Base-by-base conservation (phyloP, 768 basidiomycete genomes). In the Pholiota conissans region DNA sequence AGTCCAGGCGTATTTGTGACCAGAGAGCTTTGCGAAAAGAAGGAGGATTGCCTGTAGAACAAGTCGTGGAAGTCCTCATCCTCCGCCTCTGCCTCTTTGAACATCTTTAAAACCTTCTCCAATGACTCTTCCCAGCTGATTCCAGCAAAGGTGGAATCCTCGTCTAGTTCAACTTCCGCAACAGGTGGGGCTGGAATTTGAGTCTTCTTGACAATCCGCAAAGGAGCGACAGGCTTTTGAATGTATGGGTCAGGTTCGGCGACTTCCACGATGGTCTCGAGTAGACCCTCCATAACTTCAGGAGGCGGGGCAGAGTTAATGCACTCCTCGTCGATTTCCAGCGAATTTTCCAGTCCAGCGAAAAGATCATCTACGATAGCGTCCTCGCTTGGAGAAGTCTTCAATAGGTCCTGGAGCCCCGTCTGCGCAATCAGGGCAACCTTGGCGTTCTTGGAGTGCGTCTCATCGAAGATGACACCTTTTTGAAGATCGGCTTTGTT, bases 21-120 rank as follows among this genome's bases (percentile, higher is more conserved):
- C 8, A 49, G 34, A 34, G 61, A 63, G 10, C 49, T 55, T 34
- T 59, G 39, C 11, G 59, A 60, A 22, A 55, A 55, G 35, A 37
- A 51, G 20, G 50, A 52, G 13, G 49, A 54, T 46, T 59, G 56
- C 32, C 56, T 48, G 28, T 52, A 60, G 40, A 63, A 56, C 13
- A 64, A 13, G 20, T 58, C 56, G 16, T 42, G 45, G 46, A 64
- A 61, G 42, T 63, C 56, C 11, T 28, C n/a, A 29, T 64, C 63
- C 20, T 58, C 61, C 2, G 42, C 27, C 24, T 63, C 56, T 4
- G 55, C 48, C 9, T 61, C 54, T 29, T 52, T 49, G 50, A 66
- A 62, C n/a, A 52, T 32, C 16, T 59, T 26, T 22, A 60, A 53
- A 10, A 56, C 51, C 3, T 52, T 40, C 27, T 55, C 39, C 32